Evolutionary conservation across 2,329 filamentous ascomycete genomes (phyloP), one percentile per base, ranked within the genome.

Genomic region (Penicillium rolfsii): DNA sequence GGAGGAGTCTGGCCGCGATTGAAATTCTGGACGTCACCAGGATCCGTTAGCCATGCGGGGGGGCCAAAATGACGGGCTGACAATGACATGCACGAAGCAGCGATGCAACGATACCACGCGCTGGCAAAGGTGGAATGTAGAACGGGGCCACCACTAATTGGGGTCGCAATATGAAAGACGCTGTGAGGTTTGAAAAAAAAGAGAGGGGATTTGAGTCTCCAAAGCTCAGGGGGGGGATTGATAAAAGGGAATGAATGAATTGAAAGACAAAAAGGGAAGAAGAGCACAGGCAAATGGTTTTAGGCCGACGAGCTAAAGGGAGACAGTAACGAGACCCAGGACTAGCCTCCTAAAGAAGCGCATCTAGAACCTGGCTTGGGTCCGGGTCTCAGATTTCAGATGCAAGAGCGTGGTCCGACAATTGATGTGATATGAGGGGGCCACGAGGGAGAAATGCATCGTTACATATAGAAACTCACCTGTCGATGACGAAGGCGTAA

Each of bases 1-100:
- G 41, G 70, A 68, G 53, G 73, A 69, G 26, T 75, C 71, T 56
- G 71, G 70, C 48, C 67, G 69, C 45, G 70, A 68, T 64, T 63
- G 67, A 53, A 67, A 62, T 64, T 70, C 74, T 75, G 68, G 59
- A 67, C 64, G 60, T 67, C 61, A 64, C 60, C 59, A 57, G 41
- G 52, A 55, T 60, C 57, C 59, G 62, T 71, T 66, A 73, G 70
- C 64, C 62, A 65, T 54, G 67, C 55, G 67, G 57, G 64, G 64
- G 62, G 40, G 45, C 48, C 36, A 62, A 54, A 65, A 65, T 59
- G 33, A 45, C 61, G 52, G 40, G 35, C 58, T 33, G 54, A 43
- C 24, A 16, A 41, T 33, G 54, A 43, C 24, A 16, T 45, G 52
- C 52, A 55, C 48, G 54, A 57, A 52, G 57, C 48, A 58, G 59